Base-by-base conservation (phyloP, 768 basidiomycete genomes). In the Clitopilus passeckerianus region DNA sequence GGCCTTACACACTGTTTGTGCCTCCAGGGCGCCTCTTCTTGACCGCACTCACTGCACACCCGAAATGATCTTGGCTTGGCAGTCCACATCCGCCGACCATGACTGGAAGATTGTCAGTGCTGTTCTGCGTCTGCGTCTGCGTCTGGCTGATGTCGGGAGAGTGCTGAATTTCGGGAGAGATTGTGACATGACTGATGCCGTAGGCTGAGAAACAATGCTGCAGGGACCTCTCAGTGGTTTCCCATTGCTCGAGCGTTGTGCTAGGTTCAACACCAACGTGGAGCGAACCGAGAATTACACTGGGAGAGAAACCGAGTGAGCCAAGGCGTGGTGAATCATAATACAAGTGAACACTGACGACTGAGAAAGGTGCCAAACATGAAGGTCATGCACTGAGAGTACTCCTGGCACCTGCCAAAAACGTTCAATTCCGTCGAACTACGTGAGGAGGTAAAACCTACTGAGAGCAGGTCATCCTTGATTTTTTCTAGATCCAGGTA, bases 311-410 rank as follows among this genome's bases (percentile, higher is more conserved):
- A 37, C 20, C 34, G 27, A 59, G 5, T 20, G 22, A 56, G 35
- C 54, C 60, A 46, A n/a, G 58, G 58, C 20, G 37, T 1, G 23
- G 6, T 52, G 16, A 15, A 30, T 4, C 27, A 30, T 7, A 34
- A 20, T 60, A 56, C n/a, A n/a, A n/a, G 52, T 34, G 43, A 55
- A 46, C n/a, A 68, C 77, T 60, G 65, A 82, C 82, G 75, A 75
- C 67, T 84, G 80, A 7, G 81, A 82, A 12, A 84, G 70, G 60
- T 82, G 80, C 83, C 81, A 83, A 20, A 82, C 78, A 65, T 83
- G 80, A 35, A 83, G 67, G 64, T 82, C 81, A 64, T 81, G 81
- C 7, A 83, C 70, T 4, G 79, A 77, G 10, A 76, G 64, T 0
- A 83, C 81, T 57, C 75, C 71, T 3, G 79, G 78, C 53, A 79